Evolutionary conservation across 129 eudicot genomes (phyloP).

Genomic region (Logfia minima): DNA sequence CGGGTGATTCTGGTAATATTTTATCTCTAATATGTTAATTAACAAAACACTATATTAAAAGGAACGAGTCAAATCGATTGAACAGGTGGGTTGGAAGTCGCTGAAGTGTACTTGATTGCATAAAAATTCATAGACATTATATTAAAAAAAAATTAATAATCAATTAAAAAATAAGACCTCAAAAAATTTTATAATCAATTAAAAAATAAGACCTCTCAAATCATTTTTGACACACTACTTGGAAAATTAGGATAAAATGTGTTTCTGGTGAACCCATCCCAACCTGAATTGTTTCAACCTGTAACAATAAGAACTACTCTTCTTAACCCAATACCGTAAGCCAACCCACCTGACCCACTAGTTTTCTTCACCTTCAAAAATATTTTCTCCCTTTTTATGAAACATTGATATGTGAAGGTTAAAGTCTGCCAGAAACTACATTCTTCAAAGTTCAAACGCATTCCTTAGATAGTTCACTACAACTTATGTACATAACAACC

Average conservation of each 20-base stretch:
- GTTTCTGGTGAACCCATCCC: not conserved
- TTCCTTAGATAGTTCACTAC: not conserved
- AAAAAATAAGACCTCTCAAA: not conserved
- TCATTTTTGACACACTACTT: not conserved
- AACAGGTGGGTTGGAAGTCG: not conserved
- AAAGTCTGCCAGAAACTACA: not conserved
- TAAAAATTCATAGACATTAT: not conserved
- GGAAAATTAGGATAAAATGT: not conserved
- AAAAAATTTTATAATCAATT: no score
- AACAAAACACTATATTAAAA: not conserved
- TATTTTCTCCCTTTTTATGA: not conserved
- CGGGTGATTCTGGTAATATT: not conserved
- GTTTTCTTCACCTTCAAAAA: not conserved
- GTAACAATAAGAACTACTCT: not conserved
- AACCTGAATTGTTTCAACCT: not conserved
- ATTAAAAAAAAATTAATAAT: no score
- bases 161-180: no score
- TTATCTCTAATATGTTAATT: not conserved
- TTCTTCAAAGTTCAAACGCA: not conserved
- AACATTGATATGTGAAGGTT: not conserved
- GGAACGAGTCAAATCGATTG: not conserved
- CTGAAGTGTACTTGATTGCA: not conserved
- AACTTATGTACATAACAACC: not conserved
- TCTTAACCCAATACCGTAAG: not conserved
- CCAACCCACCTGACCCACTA: not conserved